phyloP scores from a whole-genome alignment of 1,139 yeast genomes.

The Magnusiomyces suaveolens region DNA sequence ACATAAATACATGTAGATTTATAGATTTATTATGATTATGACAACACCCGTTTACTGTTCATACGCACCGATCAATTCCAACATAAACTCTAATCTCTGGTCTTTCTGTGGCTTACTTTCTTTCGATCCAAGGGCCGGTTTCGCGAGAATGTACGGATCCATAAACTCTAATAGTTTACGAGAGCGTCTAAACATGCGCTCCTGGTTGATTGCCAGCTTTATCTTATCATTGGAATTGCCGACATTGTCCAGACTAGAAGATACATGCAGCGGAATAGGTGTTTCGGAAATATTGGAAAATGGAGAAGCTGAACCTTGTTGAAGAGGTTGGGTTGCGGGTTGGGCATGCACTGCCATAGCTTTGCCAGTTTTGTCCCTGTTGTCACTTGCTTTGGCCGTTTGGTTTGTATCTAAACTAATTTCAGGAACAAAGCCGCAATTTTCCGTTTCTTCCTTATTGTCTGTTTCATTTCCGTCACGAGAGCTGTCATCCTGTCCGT shows the following conservation, averaged over 20 bases:
- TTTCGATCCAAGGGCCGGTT: not conserved
- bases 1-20: not conserved
- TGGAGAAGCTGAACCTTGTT: too few species aligned
- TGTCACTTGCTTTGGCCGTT: not conserved
- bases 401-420: not conserved
- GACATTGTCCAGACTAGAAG: not conserved
- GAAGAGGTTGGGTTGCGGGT: too few species aligned
- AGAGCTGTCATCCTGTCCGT: too few species aligned
- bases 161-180: too few species aligned
- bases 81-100: not conserved
- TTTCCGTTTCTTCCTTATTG: too few species aligned
- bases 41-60: too few species aligned
- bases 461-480: too few species aligned
- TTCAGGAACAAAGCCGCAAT: not conserved
- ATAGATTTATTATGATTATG: not conserved
- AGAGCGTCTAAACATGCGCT: too few species aligned
- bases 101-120: not conserved
- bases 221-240: not conserved
- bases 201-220: not conserved
- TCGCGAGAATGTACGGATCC: not conserved
- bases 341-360: too few species aligned
- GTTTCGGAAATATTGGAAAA: too few species aligned
- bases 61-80: constrained; percentile 6
- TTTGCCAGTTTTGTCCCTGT: not conserved
- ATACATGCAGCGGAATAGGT: not conserved